Base-by-base conservation (phyloP, 176 grass and related monocot genomes). In the Puccinellia tenuiflora region DNA sequence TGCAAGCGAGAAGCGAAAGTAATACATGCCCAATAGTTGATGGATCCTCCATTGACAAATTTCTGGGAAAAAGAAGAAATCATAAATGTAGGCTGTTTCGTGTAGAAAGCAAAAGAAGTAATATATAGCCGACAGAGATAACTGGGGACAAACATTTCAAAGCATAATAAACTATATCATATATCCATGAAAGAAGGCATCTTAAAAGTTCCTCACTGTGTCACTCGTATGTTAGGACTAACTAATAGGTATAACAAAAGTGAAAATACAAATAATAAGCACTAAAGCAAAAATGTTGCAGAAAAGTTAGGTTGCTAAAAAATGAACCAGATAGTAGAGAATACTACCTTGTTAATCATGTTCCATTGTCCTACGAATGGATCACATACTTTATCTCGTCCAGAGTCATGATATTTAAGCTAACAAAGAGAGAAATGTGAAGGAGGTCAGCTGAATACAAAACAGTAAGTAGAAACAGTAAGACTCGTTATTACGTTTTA, bases 391-490 rank as follows among this genome's bases (percentile, higher is more conserved):
- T 84, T 95, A 25, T 98, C 86, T 68, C 79, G 71, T 65, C 95
- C 95, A 33, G 90, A 79, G 18, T 98, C 86, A 21, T 93, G 90
- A 78, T 98, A 98, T 74, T 98, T 98, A 69, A 95, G 88, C 92
- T 98, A 73, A 83, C 75, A 73, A 53, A 1, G 59, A 14, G 35
- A 93, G 26, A 73, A 80, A 68, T 18, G n/a, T 5, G 10, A 7
- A 47, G 52, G 18, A 70, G 38, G 46, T 77, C 3, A 53, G 70
- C 11, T 33, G 18, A 50, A 78, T 9, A 1, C 21, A 82, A 14
- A n/a, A 48, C 15, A 30, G 28, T 16, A 57, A 38, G 31, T 25
- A 61, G 2, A 15, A 38, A 63, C 30, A 78, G 51, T 22, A 42
- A 43, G 25, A 16, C 21, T 35, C 0, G 2, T 11, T 31, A 25